Conservation (phyloP, 192 early-diverging fungal genomes). For the Backusella tarrabulga region DNA sequence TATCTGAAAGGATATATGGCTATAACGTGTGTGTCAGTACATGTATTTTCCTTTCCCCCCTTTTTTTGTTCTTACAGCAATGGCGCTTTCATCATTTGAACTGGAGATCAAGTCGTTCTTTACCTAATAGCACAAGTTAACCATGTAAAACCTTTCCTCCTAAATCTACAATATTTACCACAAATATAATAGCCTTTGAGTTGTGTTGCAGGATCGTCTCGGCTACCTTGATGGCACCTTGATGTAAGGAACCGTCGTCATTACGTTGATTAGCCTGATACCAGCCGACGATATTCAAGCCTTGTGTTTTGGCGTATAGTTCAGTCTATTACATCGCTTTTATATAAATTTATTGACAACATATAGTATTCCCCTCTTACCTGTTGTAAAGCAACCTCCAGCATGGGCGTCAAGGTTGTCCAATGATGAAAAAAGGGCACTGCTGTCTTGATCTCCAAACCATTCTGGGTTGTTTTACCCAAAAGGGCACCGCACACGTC, state of each 20-base stretch:
- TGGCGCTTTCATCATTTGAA: constrained; percentile 18
- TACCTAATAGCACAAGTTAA: not conserved
- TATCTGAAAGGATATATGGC: constrained; percentile 51
- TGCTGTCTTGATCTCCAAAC: constrained; percentile 41
- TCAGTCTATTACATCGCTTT: constrained; percentile 44
- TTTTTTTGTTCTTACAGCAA: constrained; percentile 21
- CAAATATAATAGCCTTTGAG: constrained; percentile 49
- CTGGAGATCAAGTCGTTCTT: not conserved
- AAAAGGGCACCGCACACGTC: constrained; percentile 82
- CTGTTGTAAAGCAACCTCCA: constrained; percentile 84
- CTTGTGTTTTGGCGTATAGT: constrained; percentile 47
- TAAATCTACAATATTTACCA: constrained; percentile 37
- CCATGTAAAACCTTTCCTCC: not conserved
- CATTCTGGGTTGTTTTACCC: constrained; percentile 30
- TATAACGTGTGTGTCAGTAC: constrained; percentile 16
- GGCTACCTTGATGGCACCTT: constrained; percentile 50
- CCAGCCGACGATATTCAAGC: constrained; percentile 57
- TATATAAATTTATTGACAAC: not conserved
- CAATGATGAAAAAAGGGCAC: constrained; percentile 85
- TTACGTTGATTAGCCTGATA: constrained; percentile 59
- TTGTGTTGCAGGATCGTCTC: constrained; percentile 44
- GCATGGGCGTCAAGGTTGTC: constrained; percentile 75
- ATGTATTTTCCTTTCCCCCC: not conserved
- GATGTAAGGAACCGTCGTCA: constrained; percentile 42
- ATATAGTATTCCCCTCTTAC: constrained; percentile 29